Evolutionary conservation across 2,329 filamentous ascomycete genomes (phyloP).

Genomic region (Fonsecaea erecta): DNA sequence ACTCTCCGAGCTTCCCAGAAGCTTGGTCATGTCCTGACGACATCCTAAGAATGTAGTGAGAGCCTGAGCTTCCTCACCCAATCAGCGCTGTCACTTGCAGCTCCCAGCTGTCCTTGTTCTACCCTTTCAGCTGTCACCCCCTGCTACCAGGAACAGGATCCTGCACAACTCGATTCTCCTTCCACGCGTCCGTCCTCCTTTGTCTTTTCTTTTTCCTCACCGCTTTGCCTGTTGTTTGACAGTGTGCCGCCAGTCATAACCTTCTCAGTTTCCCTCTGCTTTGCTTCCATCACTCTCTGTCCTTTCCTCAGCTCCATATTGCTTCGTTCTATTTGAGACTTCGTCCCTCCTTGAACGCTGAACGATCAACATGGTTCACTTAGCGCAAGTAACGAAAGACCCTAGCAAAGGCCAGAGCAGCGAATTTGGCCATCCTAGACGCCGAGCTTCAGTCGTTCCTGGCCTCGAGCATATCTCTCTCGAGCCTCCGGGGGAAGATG

Average conservation of each 20-base stretch:
- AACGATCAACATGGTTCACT: constrained; percentile 48
- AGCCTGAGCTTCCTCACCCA: constrained; percentile 12
- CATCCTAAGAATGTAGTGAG: constrained; percentile 1
- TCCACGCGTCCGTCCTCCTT: neutral
- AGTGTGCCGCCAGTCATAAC: neutral
- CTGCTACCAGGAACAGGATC: constrained; percentile 13
- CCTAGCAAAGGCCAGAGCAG: constrained; percentile 16
- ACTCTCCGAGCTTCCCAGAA: constrained; percentile 8
- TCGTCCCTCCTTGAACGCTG: neutral
- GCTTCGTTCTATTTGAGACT: neutral
- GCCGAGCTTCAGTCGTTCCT: constrained; percentile 34
- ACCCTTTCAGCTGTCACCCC: neutral
- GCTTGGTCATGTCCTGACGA: constrained; percentile 21
- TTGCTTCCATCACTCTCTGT: neutral
- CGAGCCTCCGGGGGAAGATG: constrained; percentile 52
- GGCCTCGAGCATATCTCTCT: constrained; percentile 45
- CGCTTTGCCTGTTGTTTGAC: constrained; percentile 7
- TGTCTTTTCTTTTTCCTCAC: constrained; percentile 11
- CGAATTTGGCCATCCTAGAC: constrained; percentile 20
- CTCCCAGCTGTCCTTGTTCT: constrained; percentile 8
- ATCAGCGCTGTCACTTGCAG: constrained; percentile 14
- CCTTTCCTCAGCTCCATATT: constrained; percentile 4
- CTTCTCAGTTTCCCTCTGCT: neutral
- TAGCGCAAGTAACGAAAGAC: constrained; percentile 47
- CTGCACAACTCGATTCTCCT: constrained; percentile 9